These are phyloP conservation scores for Kwoniella sp. DNA, from an alignment of 768 basidiomycete species.

Conservation along the genomic window DNA sequence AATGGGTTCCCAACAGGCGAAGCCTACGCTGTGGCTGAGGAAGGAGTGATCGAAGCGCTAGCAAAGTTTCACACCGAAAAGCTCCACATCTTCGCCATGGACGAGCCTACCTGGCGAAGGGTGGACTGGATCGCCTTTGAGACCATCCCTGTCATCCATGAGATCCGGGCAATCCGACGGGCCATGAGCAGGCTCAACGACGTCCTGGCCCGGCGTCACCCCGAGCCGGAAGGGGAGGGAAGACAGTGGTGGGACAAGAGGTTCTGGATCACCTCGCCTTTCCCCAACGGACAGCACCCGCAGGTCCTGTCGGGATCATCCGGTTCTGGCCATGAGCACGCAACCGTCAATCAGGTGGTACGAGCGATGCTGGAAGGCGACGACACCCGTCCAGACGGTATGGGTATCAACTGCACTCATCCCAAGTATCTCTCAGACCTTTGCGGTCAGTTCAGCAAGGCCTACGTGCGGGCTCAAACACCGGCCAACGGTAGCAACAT, in stretches of 20 bases:
- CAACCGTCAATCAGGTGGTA: slow-evolving; percentile 11
- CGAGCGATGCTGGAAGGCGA: slow-evolving; percentile 4
- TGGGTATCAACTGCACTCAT: slow-evolving; percentile 73
- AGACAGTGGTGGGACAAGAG: slow-evolving; percentile 54
- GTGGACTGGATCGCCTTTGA: slow-evolving; percentile 71
- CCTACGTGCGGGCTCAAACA: background rate
- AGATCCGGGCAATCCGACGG: slow-evolving; percentile 62
- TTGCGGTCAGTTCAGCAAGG: slow-evolving; percentile 51
- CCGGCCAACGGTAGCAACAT: background rate
- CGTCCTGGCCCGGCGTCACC: slow-evolving; percentile 15
- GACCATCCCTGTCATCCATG: slow-evolving; percentile 66
- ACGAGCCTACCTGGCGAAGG: slow-evolving; percentile 55
- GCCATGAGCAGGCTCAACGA: slow-evolving; percentile 56
- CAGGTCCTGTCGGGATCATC: background rate
- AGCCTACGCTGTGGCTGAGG: background rate
- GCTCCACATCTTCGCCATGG: slow-evolving; percentile 56
- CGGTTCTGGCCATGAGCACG: background rate
- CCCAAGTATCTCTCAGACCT: slow-evolving; percentile 54
- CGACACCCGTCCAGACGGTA: slow-evolving; percentile 53
- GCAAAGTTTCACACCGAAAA: slow-evolving; percentile 63
- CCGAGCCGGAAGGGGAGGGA: background rate
- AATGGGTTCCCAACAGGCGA: slow-evolving; percentile 17
- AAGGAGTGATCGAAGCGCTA: slow-evolving; percentile 10
- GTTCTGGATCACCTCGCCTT: slow-evolving; percentile 73
- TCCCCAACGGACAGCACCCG: slow-evolving; percentile 51